Base-by-base conservation (phyloP, 225 moss, liverwort and hornwort species). In the Anthoceros angustus region DNA sequence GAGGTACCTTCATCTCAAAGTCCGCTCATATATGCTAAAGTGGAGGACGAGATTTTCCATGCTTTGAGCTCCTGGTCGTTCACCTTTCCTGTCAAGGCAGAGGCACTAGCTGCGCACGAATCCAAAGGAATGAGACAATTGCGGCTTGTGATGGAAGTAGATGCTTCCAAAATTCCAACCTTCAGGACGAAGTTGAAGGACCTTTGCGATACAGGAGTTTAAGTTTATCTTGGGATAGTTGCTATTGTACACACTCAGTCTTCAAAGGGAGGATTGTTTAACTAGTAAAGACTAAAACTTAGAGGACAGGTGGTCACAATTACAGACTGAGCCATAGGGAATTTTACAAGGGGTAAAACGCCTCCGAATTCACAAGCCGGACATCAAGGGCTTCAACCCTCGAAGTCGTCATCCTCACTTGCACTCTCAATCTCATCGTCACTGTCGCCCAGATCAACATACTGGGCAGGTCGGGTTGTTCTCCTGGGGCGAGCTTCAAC, bases 21-120 rank as follows among this genome's bases (percentile, higher is more conserved):
- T 70, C 78, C 86, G 32, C 62, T 95, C 38, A 83, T 98, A 46
- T 98, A 85, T 50, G 75, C 88, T 14, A 98, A 89, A 71, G 79
- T 79, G 43, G 95, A 98, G 76, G 95, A 98, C 71, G 95, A 98
- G 77, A 77, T 89, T 62, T 75, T 92, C 64, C 80, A 86, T 69
- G 87, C 90, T 88, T 71, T 91, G 70, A 85, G 95, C 74, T 85
- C 86, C 23, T 95, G 95, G 95, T 88, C 88, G 16, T 95, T 95
- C 79, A 79, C 76, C 16, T 91, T 91, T 67, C 79, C 79, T 12
- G 77, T 74, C 21, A 77, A 74, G 7, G 81, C 78, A 46, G 91
- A 86, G 66, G 77, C 80, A 23, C 69, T 74, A 68, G 83, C 88
- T 67, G 74, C 86, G 21, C 86, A 79, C 40, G 81, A 94, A 91